Evolutionary conservation across 441 rosid genomes (phyloP).

Genomic region (Adansonia grandidieri): DNA sequence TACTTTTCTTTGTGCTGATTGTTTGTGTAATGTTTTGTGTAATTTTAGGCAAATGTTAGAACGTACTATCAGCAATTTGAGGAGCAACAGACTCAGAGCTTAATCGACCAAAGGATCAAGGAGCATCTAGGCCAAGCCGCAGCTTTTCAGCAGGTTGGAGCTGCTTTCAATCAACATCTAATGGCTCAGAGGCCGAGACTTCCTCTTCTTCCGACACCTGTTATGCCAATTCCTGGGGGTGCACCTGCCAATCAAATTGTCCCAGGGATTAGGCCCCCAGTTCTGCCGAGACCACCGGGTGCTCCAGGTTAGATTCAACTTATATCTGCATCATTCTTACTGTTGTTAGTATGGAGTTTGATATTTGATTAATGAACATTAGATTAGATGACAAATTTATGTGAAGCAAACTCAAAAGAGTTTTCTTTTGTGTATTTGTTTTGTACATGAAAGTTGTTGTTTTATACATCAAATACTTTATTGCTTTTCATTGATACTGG

Average conservation of each 20-base stretch:
- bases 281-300: slow-evolving; percentile 80
- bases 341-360: background rate
- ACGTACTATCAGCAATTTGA: slow-evolving; percentile 91
- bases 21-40: background rate
- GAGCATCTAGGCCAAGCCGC: slow-evolving; percentile 93
- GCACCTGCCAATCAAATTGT: slow-evolving; percentile 44
- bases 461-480: background rate
- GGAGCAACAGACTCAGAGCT: slow-evolving; percentile 95
- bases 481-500: background rate
- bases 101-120: slow-evolving; percentile 93
- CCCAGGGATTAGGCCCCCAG: slow-evolving; percentile 82
- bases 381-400: background rate
- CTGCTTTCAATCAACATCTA: slow-evolving; percentile 81
- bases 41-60: slow-evolving; percentile 84
- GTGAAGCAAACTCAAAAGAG: background rate
- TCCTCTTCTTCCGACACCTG: slow-evolving; percentile 74
- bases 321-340: background rate
- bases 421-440: background rate
- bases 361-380: background rate
- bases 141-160: slow-evolving; percentile 88
- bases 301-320: slow-evolving; percentile 48
- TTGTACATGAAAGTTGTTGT: background rate
- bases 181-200: slow-evolving; percentile 76
- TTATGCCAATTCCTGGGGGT: slow-evolving; percentile 52
- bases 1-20: slow-evolving; percentile 19